Evolutionary conservation across 2,329 filamentous ascomycete species (phyloP).

Genomic region (Reticulascus tulasneorum): DNA sequence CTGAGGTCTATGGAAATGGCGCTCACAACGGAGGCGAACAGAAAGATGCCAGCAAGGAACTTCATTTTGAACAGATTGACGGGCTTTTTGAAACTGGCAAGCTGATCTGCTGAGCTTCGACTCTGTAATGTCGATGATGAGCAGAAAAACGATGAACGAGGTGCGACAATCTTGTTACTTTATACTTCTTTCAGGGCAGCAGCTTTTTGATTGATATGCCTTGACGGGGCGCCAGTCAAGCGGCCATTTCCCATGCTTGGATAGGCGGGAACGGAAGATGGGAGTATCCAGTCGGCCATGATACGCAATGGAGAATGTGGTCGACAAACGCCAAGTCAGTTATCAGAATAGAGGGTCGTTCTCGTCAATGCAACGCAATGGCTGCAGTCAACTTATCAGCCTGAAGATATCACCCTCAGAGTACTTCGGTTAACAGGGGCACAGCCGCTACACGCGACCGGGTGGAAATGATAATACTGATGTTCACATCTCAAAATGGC

Average conservation of each 20-base stretch:
- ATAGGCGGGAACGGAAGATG: neutral
- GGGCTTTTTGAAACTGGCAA: neutral
- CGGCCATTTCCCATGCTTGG: constrained; percentile 1
- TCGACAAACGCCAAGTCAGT: too few relatives aligned
- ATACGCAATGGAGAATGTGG: too few relatives aligned
- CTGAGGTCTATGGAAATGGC: constrained; percentile 24
- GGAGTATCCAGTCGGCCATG: too few relatives aligned
- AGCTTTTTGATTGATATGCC: neutral
- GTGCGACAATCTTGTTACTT: constrained; percentile 3
- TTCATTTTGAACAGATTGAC: constrained; percentile 25
- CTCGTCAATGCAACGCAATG: too few relatives aligned
- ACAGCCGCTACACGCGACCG: too few relatives aligned
- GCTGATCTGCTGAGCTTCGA: neutral
- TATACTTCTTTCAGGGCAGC: neutral
- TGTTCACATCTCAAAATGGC: too few relatives aligned
- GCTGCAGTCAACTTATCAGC: too few relatives aligned
- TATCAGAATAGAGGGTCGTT: too few relatives aligned
- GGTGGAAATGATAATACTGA: too few relatives aligned
- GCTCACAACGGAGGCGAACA: constrained; percentile 29
- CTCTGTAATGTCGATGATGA: constrained; percentile 1
- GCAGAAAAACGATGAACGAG: neutral
- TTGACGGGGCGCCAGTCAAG: neutral
- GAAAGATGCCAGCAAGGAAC: constrained; percentile 27
- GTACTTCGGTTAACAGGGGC: too few relatives aligned
- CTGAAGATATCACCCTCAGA: too few relatives aligned